phyloP scores from a whole-genome alignment of 306 rosid genomes.

The Heteromeles arbutifolia region DNA sequence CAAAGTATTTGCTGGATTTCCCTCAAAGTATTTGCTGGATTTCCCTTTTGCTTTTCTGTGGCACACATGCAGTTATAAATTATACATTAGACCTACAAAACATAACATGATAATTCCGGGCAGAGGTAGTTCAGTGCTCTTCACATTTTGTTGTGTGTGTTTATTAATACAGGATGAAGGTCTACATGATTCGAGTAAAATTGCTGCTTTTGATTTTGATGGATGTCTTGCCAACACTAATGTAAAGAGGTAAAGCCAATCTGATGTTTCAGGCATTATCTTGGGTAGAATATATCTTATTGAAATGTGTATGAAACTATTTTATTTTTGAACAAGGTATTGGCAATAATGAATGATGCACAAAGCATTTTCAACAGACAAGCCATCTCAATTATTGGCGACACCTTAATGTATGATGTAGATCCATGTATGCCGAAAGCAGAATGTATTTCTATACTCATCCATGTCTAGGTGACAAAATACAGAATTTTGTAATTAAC shows the following conservation, averaged over 20 bases:
- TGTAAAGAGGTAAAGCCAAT: conserved; percentile 43
- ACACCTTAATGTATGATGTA: neutral
- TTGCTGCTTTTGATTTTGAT: conserved; percentile 99
- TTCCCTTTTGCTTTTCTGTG: neutral
- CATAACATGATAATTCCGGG: neutral
- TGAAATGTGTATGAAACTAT: too few species aligned
- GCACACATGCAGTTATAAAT: neutral
- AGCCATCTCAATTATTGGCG: neutral
- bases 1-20: neutral
- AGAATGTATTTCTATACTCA: neutral
- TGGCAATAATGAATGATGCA: neutral
- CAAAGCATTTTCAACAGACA: neutral
- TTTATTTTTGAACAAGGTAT: neutral
- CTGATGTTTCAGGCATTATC: neutral
- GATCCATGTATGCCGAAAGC: neutral
- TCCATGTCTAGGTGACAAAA: neutral
- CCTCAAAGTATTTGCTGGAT: neutral
- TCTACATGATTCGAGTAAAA: conserved; percentile 67
- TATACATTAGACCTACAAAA: neutral
- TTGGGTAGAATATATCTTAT: neutral
- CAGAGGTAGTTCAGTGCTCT: neutral
- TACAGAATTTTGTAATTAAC: neutral
- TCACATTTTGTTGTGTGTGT: neutral
- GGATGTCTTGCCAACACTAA: conserved; percentile 81
- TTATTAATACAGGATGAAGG: conserved; percentile 58